Conservation (phyloP, 345 rosid species). For the Arabis hirsuta region DNA sequence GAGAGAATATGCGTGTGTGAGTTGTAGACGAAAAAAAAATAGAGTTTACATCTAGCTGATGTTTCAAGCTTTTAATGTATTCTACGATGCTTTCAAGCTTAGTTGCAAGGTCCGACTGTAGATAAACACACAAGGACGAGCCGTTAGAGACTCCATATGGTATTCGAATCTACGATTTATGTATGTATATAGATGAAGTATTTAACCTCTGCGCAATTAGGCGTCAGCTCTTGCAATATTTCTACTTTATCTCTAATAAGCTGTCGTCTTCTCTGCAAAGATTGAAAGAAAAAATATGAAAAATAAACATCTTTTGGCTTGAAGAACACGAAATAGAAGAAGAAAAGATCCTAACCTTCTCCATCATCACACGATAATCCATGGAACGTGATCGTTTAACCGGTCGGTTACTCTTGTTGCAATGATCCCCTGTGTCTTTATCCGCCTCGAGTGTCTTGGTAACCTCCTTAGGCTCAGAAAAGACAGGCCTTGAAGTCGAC, state of each 20-base stretch:
- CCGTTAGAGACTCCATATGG: not conserved
- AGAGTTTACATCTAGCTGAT: conserved; percentile 15
- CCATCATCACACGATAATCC: conserved; percentile 32
- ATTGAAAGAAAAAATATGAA: not conserved
- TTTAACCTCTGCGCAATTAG: conserved; percentile 21
- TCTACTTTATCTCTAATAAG: conserved; percentile 31
- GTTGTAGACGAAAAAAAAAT: not conserved
- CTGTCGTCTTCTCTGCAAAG: conserved; percentile 32
- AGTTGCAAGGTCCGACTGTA: conserved; percentile 20
- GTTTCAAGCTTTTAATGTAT: conserved; percentile 13
- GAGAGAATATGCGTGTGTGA: no score
- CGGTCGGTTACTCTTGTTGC: not conserved
- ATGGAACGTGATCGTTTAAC: conserved; percentile 24
- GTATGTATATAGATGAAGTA: not conserved
- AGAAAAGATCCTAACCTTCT: conserved; percentile 27
- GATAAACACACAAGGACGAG: not conserved
- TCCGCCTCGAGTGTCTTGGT: not conserved
- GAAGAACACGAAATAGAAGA: conserved; percentile 7
- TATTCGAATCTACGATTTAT: not conserved
- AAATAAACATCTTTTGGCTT: conserved; percentile 5
- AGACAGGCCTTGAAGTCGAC: conserved; percentile 1
- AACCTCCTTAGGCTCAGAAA: conserved; percentile 16
- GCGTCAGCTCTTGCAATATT: conserved; percentile 27
- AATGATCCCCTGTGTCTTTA: not conserved
- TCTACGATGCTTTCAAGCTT: conserved; percentile 29